Evolutionary conservation across 345 rosid species (phyloP), one percentile per base, ranked within the genome.

Genomic region (Populus simonii): DNA sequence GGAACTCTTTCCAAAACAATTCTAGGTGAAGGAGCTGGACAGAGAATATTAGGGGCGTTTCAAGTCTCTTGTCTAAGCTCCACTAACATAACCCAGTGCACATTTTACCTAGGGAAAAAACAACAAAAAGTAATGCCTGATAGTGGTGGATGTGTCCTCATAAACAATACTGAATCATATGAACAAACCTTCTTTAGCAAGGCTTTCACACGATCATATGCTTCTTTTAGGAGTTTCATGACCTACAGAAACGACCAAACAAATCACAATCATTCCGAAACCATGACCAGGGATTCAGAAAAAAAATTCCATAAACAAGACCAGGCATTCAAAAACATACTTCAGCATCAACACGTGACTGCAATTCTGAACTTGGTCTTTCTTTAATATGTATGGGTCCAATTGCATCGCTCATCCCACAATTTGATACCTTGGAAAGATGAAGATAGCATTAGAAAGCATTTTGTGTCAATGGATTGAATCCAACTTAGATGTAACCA

Each of bases 361-460:
- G 98, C 98, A 96, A 89, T 69, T 96, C 98, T 85, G 97, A 88
- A 80, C 99, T 92, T 66, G 98, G 92, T 62, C 92, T 90, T 79
- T 96, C 98, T 87, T 91, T 96, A 82, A 92, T 84, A 88, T 96
- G 95, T 80, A 96, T 88, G 6, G 98, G 99, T 76, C 99, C 97
- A 76, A 92, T 87, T 68, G 88, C 89, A 43, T 93, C 94, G 49
- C 99, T 92, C 99, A 94, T 94, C 68, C 99, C 99, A 78, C 99
- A 94, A 75, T 75, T 90, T 69, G 99, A 94, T 71, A 94, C 97
- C 99, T 92, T 45, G 61, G 31, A 68, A 62, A 38, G 74, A 65
- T 35, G 70, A 41, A 25, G 51, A 67, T 7, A 29, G 13, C 71
- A 62, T 68, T 45, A 12, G 41, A 51, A 51, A 33, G n/a, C 69